These are phyloP conservation scores for Amanita jacksonii DNA, from an alignment of 768 basidiomycete species.

Conservation along the genomic window DNA sequence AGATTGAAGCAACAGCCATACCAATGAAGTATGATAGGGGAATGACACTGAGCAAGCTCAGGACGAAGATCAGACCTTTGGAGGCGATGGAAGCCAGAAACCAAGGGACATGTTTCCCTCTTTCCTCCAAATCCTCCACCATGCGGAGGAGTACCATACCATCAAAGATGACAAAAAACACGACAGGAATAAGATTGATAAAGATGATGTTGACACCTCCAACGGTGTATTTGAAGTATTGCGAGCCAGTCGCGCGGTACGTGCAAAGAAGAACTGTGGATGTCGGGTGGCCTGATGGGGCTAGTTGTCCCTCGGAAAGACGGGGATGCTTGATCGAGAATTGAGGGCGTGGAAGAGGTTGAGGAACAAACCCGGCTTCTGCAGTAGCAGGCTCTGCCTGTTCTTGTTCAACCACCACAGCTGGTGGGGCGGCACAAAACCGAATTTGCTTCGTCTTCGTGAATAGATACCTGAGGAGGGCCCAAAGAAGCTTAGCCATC, in stretches of 20 bases:
- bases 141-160: slow-evolving; percentile 72
- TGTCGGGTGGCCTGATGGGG: slow-evolving; percentile 72
- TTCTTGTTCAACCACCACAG: slow-evolving; percentile 41
- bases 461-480: slow-evolving; percentile 76
- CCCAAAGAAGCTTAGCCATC: slow-evolving; percentile 97
- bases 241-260: slow-evolving; percentile 79
- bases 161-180: slow-evolving; percentile 95
- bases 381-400: slow-evolving; percentile 18
- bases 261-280: slow-evolving; percentile 92
- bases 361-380: slow-evolving; percentile 16
- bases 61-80: slow-evolving; percentile 70
- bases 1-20: slow-evolving; percentile 98
- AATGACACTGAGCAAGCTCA: slow-evolving; percentile 85
- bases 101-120: slow-evolving; percentile 47
- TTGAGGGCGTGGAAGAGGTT: slow-evolving; percentile 22
- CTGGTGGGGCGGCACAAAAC: slow-evolving; percentile 82
- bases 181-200: slow-evolving; percentile 86
- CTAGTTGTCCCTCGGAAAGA: slow-evolving; percentile 79
- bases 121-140: slow-evolving; percentile 49
- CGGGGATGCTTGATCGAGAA: slow-evolving; percentile 66
- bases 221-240: slow-evolving; percentile 99
- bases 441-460: slow-evolving; percentile 76
- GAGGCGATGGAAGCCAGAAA: slow-evolving; percentile 64
- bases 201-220: slow-evolving; percentile 98
- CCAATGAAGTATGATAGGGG: slow-evolving; percentile 99